Evolutionary conservation across 176 grass and related monocot genomes (phyloP), one percentile per base, ranked within the genome.

Genomic region (Eremochloa ophiuroides): DNA sequence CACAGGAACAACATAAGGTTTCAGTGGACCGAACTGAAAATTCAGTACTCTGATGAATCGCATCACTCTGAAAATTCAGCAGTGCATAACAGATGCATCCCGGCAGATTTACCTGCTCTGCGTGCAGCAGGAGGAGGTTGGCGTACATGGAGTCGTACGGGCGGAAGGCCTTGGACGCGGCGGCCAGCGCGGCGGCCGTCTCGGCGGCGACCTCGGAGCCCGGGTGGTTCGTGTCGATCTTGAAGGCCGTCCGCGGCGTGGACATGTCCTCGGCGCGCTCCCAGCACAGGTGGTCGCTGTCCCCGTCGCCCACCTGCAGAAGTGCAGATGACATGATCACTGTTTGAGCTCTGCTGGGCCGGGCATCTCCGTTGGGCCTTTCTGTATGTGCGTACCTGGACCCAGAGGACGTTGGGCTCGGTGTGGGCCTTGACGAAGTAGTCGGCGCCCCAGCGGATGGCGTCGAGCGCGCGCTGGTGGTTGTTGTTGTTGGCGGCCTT

Each of bases 211-310:
- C 84, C 0, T 95, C 91, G 0, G 96, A 95, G 0, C 96, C 96
- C 3, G 90, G 91, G 76, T 85, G 77, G 33, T 69, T 73, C 48
- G 41, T 40, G 71, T 90, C 89, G 53, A 99, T 83, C 81, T 91
- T 93, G 91, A 70, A 95, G 2, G 93, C 96, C 14, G 88, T 89
- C 56, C 93, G 74, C 20, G 90, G 91, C 26, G 96, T 99, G 4
- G 88, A 47, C 96, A 99, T 99, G 83, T 90, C 93, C 85, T 99
- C 96, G 6, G 93, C 84, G 71, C 96, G 89, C 87, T 93, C 82
- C 96, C 96, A 99, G 84, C 96, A 99, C n/a, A 93, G 71, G 79
- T 99, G 96, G 58, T 99, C 96, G 15, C 88, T 90, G n/a, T 99
- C 93, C 3, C 96, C 96, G 74, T 99, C 88, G 1, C 96, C 96